These are phyloP conservation scores for Erodium trifolium DNA, from an alignment of 441 rosid species.

Conservation along the genomic window DNA sequence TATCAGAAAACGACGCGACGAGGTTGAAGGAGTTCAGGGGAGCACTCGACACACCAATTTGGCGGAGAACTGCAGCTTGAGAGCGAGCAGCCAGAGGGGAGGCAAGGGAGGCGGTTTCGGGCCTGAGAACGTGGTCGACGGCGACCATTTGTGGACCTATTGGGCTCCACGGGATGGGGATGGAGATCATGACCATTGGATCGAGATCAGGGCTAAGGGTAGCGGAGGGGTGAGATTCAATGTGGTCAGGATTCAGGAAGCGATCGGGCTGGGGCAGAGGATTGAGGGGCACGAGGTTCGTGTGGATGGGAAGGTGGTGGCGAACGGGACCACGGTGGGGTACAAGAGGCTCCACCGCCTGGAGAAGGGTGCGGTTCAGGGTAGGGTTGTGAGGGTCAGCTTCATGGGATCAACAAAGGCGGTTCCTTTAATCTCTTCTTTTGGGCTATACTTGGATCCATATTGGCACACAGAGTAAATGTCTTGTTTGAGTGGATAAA, in stretches of 20 bases:
- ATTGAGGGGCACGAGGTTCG: conserved; percentile 39
- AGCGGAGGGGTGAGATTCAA: conserved; percentile 38
- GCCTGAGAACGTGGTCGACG: conserved; percentile 44
- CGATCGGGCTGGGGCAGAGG: conserved; percentile 69
- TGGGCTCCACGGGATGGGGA: conserved; percentile 40
- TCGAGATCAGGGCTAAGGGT: conserved; percentile 27
- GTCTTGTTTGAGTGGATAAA: no score
- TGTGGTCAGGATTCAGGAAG: conserved; percentile 60
- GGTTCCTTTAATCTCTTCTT: conserved; percentile 52
- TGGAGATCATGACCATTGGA: conserved; percentile 31
- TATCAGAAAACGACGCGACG: conserved; percentile 37
- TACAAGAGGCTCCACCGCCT: conserved; percentile 55
- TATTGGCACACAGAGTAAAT: conserved; percentile 23
- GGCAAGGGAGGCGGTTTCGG: conserved; percentile 47
- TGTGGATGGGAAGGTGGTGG: conserved; percentile 42
- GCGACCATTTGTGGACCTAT: conserved; percentile 56
- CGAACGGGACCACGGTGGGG: conserved; percentile 52
- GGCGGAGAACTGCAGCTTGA: conserved; percentile 35
- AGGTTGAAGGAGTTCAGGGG: conserved; percentile 36
- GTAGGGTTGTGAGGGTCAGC: conserved; percentile 32
- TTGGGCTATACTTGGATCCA: conserved; percentile 59
- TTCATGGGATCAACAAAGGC: conserved; percentile 35
- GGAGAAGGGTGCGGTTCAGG: conserved; percentile 24
- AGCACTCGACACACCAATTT: conserved; percentile 38
- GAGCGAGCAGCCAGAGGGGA: conserved; percentile 52